phyloP scores from a whole-genome alignment of 805 yeast species.

The Candida corydali region DNA sequence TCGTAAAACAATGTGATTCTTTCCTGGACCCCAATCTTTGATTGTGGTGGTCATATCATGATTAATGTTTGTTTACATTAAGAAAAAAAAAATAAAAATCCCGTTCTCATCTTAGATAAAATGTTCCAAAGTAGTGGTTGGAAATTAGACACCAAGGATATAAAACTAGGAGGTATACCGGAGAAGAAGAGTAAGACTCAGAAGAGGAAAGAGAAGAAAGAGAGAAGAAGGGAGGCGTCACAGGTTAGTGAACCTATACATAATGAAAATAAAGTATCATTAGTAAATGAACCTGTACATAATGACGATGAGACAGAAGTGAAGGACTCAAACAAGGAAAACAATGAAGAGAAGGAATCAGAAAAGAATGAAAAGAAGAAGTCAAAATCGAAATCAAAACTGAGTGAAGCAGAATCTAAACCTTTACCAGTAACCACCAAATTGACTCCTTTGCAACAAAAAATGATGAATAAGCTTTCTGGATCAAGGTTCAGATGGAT shows the following conservation, averaged over 20 bases:
- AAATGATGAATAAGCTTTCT: slow-evolving; percentile 90
- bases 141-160: slow-evolving; percentile 55
- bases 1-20: slow-evolving; percentile 30
- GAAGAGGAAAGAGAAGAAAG: slow-evolving; percentile 17
- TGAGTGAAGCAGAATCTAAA: slow-evolving; percentile 1
- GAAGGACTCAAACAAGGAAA: slow-evolving; percentile 1
- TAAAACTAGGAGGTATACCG: slow-evolving; percentile 41
- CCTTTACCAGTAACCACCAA: slow-evolving; percentile 22
- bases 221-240: background rate
- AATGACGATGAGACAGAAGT: slow-evolving; percentile 5
- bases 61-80: background rate
- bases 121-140: too few relatives aligned
- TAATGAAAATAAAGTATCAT: background rate
- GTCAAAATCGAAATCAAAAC: slow-evolving; percentile 1
- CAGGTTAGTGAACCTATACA: slow-evolving; percentile 3
- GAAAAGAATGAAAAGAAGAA: slow-evolving; percentile 2
- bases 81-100: background rate
- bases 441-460: slow-evolving; percentile 84
- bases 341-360: slow-evolving; percentile 4
- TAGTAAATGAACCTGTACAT: slow-evolving; percentile 9
- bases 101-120: too few relatives aligned
- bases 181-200: slow-evolving; percentile 24
- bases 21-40: slow-evolving; percentile 31
- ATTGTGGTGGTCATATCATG: slow-evolving; percentile 2
- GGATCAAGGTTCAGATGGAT: slow-evolving; percentile 98